Conservation (phyloP, 2,329 filamentous ascomycete genomes). For the Fusarium palustre region DNA sequence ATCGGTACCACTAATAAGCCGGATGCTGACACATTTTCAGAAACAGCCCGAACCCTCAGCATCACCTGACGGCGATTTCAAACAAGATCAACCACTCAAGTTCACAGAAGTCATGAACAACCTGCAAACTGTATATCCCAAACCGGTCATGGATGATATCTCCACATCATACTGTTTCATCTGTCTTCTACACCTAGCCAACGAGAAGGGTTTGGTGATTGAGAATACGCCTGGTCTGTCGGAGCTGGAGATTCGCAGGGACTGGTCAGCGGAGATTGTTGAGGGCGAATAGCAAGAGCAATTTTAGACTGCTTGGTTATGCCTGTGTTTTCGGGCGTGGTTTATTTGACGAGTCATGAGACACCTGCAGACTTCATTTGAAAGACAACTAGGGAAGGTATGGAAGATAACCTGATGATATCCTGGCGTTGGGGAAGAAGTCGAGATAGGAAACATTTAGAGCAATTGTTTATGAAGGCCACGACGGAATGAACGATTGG, state of each 20-base stretch:
- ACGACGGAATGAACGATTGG: conserved; percentile 33
- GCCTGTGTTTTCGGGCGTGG: conserved; percentile 3
- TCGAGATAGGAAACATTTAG: conserved; percentile 25
- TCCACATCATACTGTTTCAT: conserved; percentile 96
- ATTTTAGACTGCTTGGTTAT: conserved; percentile 9
- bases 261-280: conserved; percentile 69
- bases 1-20: neutral
- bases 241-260: conserved; percentile 71
- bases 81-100: conserved; percentile 69
- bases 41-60: conserved; percentile 37
- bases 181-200: conserved; percentile 88
- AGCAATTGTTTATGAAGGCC: conserved; percentile 29
- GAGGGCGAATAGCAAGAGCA: conserved; percentile 52
- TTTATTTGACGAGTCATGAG: conserved; percentile 11
- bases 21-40: conserved; percentile 32
- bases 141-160: conserved; percentile 89
- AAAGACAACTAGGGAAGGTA: conserved; percentile 23
- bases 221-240: conserved; percentile 69
- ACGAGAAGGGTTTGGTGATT: conserved; percentile 89
- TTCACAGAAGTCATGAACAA: conserved; percentile 95
- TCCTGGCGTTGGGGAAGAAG: conserved; percentile 39
- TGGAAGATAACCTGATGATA: conserved; percentile 36
- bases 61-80: conserved; percentile 49
- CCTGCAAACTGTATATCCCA: conserved; percentile 86
- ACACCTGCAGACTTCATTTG: conserved; percentile 4